A percentile compares a stretch with the other conserved stretches of the same genome.
phyloP scores from a whole-genome alignment of 768 basidiomycete genomes.

The Galerina sulciceps region DNA sequence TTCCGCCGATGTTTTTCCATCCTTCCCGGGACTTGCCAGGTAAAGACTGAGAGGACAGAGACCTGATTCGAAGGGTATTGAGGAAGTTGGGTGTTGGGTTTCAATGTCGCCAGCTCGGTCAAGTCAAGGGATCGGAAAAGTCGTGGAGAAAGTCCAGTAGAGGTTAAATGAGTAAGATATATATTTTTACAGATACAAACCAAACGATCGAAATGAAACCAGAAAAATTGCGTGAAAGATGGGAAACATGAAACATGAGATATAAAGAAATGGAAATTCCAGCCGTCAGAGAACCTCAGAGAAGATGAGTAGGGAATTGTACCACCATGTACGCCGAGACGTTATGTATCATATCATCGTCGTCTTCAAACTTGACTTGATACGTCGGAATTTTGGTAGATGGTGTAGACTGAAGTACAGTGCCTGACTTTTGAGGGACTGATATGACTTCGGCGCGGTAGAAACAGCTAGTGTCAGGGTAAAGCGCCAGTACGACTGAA shows the following conservation, averaged over 20 bases:
- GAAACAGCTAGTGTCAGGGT: constrained; percentile 91
- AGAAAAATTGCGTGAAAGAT: background rate
- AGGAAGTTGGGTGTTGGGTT: no score
- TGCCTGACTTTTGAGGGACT: constrained; percentile 44
- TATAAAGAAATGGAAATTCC: background rate
- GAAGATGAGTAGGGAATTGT: constrained; percentile 64
- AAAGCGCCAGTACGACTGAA: constrained; percentile 83
- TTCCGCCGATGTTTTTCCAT: no score
- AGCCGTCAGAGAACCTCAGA: constrained; percentile 1
- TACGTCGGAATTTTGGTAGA: constrained; percentile 63
- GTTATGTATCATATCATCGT: constrained; percentile 80
- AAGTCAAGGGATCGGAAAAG: no score
- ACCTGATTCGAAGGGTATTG: no score
- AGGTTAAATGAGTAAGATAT: background rate
- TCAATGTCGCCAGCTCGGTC: no score
- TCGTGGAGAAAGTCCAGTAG: background rate
- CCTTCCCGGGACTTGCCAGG: no score
- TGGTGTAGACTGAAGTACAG: constrained; percentile 28
- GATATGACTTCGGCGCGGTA: constrained; percentile 84
- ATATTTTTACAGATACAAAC: constrained; percentile 5
- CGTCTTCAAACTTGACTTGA: constrained; percentile 87
- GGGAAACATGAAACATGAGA: constrained; percentile 1
- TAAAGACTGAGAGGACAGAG: no score
- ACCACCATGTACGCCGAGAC: constrained; percentile 84
- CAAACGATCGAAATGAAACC: background rate